Percentiles rank a stretch among this genome's conserved stretches.
Evolutionary conservation across 352 stramenopile genomes (phyloP).

Genomic region (Peronosclerospora sorghi): DNA sequence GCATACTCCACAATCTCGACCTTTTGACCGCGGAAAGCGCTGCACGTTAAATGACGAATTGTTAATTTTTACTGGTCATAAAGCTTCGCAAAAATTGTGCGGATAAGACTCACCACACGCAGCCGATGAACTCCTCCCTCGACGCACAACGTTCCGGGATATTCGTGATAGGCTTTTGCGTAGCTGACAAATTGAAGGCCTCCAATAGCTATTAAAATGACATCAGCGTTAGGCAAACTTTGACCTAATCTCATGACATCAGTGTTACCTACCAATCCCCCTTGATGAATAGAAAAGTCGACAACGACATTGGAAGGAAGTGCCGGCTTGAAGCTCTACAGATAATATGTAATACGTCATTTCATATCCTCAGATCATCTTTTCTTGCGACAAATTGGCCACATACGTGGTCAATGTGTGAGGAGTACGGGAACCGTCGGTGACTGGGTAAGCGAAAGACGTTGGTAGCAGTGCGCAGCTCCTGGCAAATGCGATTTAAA

Average conservation of each 20-base stretch:
- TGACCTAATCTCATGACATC: neutral
- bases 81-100: neutral
- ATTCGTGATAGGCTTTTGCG: conserved; percentile 36
- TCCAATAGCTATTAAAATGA: conserved; percentile 50
- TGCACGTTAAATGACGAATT: conserved; percentile 9
- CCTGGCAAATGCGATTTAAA: conserved; percentile 40
- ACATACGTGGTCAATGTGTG: conserved; percentile 68
- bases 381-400: neutral
- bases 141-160: conserved; percentile 56
- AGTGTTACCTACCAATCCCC: conserved; percentile 41
- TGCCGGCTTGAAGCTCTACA: conserved; percentile 48
- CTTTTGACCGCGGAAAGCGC: conserved; percentile 57
- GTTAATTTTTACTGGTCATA: neutral
- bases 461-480: conserved; percentile 58
- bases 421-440: conserved; percentile 71
- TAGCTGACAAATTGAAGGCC: conserved; percentile 46
- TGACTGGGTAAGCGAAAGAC: conserved; percentile 63
- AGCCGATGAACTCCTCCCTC: conserved; percentile 73
- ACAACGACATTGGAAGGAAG: conserved; percentile 66
- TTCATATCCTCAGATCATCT: neutral
- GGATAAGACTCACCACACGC: conserved; percentile 44
- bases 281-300: conserved; percentile 76
- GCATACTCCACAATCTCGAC: conserved; percentile 74
- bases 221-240: neutral
- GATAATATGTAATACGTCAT: neutral